Evolutionary conservation across 208 protist species (phyloP), one percentile per base, ranked within the genome.

Genomic region (Acanthamoeba royreba): DNA sequence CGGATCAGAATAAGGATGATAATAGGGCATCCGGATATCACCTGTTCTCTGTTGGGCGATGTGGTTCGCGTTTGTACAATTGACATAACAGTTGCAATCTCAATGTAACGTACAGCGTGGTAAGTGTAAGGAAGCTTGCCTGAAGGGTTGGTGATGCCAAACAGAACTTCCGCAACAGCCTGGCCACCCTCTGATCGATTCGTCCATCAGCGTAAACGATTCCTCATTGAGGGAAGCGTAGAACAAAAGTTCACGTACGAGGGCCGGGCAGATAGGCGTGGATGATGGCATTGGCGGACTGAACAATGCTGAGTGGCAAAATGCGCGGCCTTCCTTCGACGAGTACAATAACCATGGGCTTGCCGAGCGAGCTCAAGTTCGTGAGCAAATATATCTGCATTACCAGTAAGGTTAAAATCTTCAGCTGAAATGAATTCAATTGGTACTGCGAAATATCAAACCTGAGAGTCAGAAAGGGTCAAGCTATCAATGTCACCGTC

Each of bases 101-200:
- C 33, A 8, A 69, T 38, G 25, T 38, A 17, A 3, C 38, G 33
- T 47, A 81, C 69, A 2, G 31, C 33, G 19, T 92, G 95, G 49
- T 94, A 96, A 31, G 92, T 94, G 92, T 52, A 83, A 35, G 92
- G 92, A 3, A 90, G 66, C 35, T 74, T 93, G 92, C 92, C 92
- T n/a, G 74, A 94, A 15, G 92, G 92, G 66, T 94, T 94, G 17
- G 92, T 94, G n/a, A 74, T n/a, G 43, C 92, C 92, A 31, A 31
- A 83, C 40, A 94, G 19, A 4, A 94, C 33, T 42, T 83, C 74
- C n/a, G 47, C 66, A n/a, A 94, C 61, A 8, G 92, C 92, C 31
- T 46, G 33, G 11, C 81, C 81, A 47, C 49, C 81, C 45, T 89
- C 81, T 89, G 52, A 55, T 9, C 49, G 49, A 55, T 25, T 25